Base-by-base conservation (phyloP, 768 basidiomycete genomes). In the Phaffia tasmanica region DNA sequence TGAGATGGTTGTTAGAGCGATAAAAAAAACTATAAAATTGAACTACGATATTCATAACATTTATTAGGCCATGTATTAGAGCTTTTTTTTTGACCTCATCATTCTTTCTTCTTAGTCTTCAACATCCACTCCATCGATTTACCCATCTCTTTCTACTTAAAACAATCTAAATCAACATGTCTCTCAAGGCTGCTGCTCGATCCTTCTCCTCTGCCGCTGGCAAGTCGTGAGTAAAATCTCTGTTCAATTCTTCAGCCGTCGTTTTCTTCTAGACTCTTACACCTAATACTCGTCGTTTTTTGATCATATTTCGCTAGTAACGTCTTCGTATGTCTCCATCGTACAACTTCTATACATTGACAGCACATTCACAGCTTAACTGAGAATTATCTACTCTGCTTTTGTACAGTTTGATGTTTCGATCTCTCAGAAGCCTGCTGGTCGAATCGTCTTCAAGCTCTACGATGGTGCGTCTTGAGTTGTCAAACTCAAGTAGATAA, bases 361-460 rank as follows among this genome's bases (percentile, higher is more conserved):
- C n/a, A 21, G 29, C 51, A 25, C 14, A 57, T 57, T 32, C 19
- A 14, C 27, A 25, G 27, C 54, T 15, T 48, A 46, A 29, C n/a
- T 56, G 18, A 23, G 32, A 18, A 15, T 35, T 55, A 46, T 19
- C 6, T 47, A 21, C 19, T 29, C 23, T 23, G 27, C 49, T 49
- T n/a, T 15, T 11, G 19, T 11, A 42, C 35, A 64, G 63, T 64
- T 64, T 64, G 18, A 46, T 32, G 47, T 23, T 29, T 30, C 25
- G 18, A 9, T 25, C 30, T 58, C 29, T 32, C 47, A 60, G 7
- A 54, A 42, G 51, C 62, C 73, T 23, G 68, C 72, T 57, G 75
- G 75, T 23, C 69, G 69, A 60, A 72, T 77, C 70, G 79, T 82
- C 65, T 92, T 97, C 84, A 85, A 85, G 80, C 84, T 98, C 30